Evolutionary conservation across 306 rosid species (phyloP), one percentile per base, ranked within the genome.

Genomic region (Parietaria judaica): DNA sequence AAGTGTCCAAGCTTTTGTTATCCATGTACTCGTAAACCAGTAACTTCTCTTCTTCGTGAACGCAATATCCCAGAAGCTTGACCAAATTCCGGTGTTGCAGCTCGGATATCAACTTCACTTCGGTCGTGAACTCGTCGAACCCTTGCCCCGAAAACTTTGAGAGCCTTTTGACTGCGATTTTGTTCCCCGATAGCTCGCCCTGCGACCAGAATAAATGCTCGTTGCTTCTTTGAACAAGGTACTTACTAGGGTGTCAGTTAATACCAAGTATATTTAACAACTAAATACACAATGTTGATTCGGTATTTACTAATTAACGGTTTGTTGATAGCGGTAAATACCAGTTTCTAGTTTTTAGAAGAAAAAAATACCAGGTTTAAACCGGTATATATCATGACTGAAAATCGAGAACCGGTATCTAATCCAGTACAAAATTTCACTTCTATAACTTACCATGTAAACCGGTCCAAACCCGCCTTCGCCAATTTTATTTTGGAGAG

Each of bases 1-100:
- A 73, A 17, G 13, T 55, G 75, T 92, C 99, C 57, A 92, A 77
- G 83, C 99, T 92, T 49, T 96, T 91, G 63, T 92, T 92, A 35
- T 80, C 85, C 99, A 92, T 92, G 51, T 92, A 92, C 58, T 88
- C 99, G 1, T 94, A 94, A 54, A 94, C 97, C 62, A 94, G 95
- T 36, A 94, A 85, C 73, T 88, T 94, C 71, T 94, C 95, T 68
- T 94, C 95, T 1, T 83, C 90, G 14, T 81, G 44, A 49, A 96
- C 86, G 75, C 99, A 94, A 71, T 94, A 94, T 7, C 99, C 99
- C 13, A 94, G 89, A 70, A 94, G 66, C 41, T 88, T 70, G 38
- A 94, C 97, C 1, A 94, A 92, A 48, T 94, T 94, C 36, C 80
- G 82, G 74, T 94, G 99, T 77, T 88, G 86, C 48, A 94, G 94